These are phyloP conservation scores for Boechera divaricarpa DNA, from an alignment of 345 rosid genomes.

Conservation along the genomic window DNA sequence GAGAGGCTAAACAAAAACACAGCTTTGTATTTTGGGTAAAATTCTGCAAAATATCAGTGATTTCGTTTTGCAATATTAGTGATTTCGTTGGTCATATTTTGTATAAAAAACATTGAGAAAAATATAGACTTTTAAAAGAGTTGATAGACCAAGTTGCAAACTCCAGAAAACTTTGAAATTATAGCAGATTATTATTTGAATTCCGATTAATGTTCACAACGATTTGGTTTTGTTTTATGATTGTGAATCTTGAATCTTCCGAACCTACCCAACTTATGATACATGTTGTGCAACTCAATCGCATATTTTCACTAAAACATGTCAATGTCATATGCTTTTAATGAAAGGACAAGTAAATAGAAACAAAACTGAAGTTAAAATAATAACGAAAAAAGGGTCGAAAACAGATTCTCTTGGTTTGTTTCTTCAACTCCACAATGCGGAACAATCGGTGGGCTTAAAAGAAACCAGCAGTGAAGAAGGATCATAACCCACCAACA, in stretches of 20 bases:
- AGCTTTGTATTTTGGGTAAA: not conserved
- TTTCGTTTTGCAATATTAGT: not conserved
- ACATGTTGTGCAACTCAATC: too few relatives aligned
- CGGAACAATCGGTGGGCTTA: not conserved
- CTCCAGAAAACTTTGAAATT: not conserved
- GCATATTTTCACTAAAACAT: not conserved
- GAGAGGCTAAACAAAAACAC: constrained; percentile 31
- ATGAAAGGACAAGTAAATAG: not conserved
- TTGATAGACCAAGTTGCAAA: not conserved
- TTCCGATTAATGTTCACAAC: not conserved
- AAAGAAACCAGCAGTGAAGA: not conserved
- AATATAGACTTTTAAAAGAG: not conserved
- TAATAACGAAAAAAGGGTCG: too few relatives aligned
- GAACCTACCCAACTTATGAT: not conserved
- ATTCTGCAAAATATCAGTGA: not conserved
- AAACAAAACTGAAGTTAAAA: not conserved
- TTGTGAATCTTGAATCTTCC: not conserved
- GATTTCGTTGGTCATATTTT: not conserved
- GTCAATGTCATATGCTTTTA: not conserved
- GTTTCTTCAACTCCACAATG: not conserved
- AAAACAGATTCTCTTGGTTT: not conserved
- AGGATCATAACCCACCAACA: not conserved
- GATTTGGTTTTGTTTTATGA: not conserved
- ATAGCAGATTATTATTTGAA: not conserved
- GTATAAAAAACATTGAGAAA: not conserved